These are phyloP conservation scores for Harrya chromipes DNA, from an alignment of 768 basidiomycete genomes.

Conservation along the genomic window DNA sequence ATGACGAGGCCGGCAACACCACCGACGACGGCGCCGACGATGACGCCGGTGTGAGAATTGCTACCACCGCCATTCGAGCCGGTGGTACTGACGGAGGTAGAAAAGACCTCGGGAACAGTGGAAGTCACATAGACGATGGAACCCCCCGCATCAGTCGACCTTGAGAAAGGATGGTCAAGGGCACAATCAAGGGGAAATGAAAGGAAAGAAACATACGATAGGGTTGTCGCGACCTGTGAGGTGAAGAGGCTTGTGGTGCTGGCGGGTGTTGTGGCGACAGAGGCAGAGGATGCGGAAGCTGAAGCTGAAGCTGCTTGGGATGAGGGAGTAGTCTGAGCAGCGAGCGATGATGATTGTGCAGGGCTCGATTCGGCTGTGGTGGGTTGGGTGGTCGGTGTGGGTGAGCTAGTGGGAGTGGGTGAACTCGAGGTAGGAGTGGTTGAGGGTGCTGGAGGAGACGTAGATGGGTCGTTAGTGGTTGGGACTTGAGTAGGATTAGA, in stretches of 20 bases:
- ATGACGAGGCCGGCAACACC: constrained; percentile 34
- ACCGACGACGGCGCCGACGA: constrained; percentile 54
- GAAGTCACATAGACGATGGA: constrained; percentile 21
- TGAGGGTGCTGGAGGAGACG: constrained; percentile 4
- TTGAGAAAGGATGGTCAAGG: constrained; percentile 1
- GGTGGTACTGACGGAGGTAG: constrained; percentile 10
- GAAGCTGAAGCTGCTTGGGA: background rate
- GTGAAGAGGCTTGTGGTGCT: constrained; percentile 10
- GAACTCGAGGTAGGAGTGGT: background rate
- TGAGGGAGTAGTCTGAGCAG: background rate
- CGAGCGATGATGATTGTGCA: background rate
- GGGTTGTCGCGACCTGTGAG: constrained; percentile 15
- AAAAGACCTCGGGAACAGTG: constrained; percentile 9
- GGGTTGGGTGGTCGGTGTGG: constrained; percentile 1
- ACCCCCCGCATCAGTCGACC: constrained; percentile 23
- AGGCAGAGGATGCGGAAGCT: background rate
- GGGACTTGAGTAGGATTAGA: constrained; percentile 2
- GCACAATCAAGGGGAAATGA: background rate
- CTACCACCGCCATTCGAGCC: background rate
- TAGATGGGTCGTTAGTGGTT: constrained; percentile 15
- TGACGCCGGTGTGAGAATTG: constrained; percentile 36
- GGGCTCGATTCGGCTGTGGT: constrained; percentile 1
- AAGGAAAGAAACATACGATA: constrained; percentile 13
- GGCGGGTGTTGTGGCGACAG: constrained; percentile 1
- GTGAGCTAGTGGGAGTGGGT: constrained; percentile 3